Evolutionary conservation across 768 basidiomycete genomes (phyloP), one percentile per base, ranked within the genome.

Genomic region (Agaricus sinodeliciosus): DNA sequence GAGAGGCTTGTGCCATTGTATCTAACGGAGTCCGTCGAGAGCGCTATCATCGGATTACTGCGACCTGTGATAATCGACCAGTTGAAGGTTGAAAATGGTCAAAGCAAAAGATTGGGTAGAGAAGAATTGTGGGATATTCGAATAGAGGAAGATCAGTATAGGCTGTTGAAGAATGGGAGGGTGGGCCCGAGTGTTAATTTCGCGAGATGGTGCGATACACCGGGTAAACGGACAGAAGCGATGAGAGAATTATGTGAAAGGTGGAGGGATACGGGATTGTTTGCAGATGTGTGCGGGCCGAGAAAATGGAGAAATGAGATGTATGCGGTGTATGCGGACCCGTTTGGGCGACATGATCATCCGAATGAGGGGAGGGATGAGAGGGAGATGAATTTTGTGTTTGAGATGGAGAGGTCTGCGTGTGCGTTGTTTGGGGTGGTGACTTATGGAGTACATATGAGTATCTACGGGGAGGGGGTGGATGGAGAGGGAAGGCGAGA

Each of bases 361-460:
- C 74, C 73, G 49, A 58, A 61, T 28, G 49, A 69, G 27, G 67
- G 62, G 22, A 67, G 62, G 4, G 65, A 65, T 34, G 66, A 63
- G 13, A 63, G 67, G 35, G 55, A 58, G 13, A 57, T 73, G 15
- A 90, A 92, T 64, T 88, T 77, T 54, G 90, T 80, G 18, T 96
- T 98, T 66, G 79, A 84, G 65, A 80, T 98, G 78, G 96, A 98
- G 67, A 79, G 95, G 37, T 76, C 90, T 1, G 93, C 92, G 2
- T 92, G 90, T 64, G 79, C 87, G 0, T 69, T 98, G 31, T 97
- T 98, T 61, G 94, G 95, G 2, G 67, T 94, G 6, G 77, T 90
- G 48, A 96, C 94, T 0, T 94, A 89, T 60, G 95, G 96, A 0
- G 88, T 95, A 2, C 96, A 98, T 66, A 80, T 94, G 83, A 89